A percentile compares a stretch with the other conserved stretches of the same genome.
phyloP scores from a whole-genome alignment of 345 rosid genomes.

The Anastatica hierochuntica region DNA sequence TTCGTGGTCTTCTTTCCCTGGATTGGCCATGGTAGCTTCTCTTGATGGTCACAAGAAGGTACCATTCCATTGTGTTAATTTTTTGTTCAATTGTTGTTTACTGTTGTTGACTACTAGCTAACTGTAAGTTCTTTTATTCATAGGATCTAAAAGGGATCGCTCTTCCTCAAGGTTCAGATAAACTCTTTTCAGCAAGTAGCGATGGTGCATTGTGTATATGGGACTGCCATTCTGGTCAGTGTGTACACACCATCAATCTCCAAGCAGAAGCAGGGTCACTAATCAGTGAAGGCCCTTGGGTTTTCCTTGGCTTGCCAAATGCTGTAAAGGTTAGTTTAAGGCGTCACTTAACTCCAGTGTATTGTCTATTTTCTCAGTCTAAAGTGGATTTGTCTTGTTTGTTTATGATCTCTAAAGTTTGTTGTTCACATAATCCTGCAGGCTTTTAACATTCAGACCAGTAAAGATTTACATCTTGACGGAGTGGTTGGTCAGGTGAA shows the following conservation, averaged over 20 bases:
- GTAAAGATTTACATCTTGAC: slow-evolving; percentile 24
- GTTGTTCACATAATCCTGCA: slow-evolving; percentile 19
- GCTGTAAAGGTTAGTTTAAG: slow-evolving; percentile 35
- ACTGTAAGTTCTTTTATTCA: neutral
- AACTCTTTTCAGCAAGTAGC: slow-evolving; percentile 45
- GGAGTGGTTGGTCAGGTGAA: slow-evolving; percentile 40
- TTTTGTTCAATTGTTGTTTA: neutral
- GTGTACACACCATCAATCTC: slow-evolving; percentile 25
- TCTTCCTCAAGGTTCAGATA: slow-evolving; percentile 40
- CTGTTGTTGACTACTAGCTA: neutral
- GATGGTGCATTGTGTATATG: slow-evolving; percentile 41
- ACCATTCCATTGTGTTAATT: neutral
- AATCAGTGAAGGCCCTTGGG: slow-evolving; percentile 51
- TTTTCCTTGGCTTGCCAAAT: slow-evolving; percentile 48
- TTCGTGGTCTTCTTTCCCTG: slow-evolving; percentile 22
- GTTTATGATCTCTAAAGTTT: neutral
- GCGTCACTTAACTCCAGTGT: neutral
- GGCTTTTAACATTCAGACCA: slow-evolving; percentile 40
- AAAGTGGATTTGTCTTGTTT: neutral
- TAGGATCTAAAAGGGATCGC: slow-evolving; percentile 43
- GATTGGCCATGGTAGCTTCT: slow-evolving; percentile 15
- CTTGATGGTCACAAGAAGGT: slow-evolving; percentile 31
- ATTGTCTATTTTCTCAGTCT: too few relatives aligned
- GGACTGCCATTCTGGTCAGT: slow-evolving; percentile 49
- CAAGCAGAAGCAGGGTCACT: slow-evolving; percentile 41